Conservation (phyloP, 1,284 basidiomycete species). For the Heterobasidion irregulare region DNA sequence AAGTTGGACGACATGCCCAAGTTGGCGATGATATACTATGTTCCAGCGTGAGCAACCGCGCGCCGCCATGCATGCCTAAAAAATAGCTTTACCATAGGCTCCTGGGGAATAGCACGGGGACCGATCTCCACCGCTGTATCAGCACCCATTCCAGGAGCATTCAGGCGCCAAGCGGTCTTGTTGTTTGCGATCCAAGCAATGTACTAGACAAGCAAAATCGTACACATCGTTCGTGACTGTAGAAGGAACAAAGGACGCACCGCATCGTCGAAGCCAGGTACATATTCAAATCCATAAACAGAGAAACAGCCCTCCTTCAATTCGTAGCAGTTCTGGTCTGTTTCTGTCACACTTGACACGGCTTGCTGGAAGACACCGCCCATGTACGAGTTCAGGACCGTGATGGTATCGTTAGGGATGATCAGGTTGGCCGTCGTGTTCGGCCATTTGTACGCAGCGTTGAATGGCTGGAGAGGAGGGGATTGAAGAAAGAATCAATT, state of each 20-base stretch:
- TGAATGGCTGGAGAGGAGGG: constrained; percentile 31
- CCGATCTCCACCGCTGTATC: constrained; percentile 62
- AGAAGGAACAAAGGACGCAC: constrained; percentile 13
- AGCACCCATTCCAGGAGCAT: constrained; percentile 62
- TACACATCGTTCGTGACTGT: background rate
- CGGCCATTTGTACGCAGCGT: constrained; percentile 30
- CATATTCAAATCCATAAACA: constrained; percentile 59
- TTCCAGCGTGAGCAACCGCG: background rate
- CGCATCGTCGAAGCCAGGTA: constrained; percentile 31
- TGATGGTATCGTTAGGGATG: constrained; percentile 33
- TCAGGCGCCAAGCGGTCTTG: constrained; percentile 69
- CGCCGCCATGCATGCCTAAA: background rate
- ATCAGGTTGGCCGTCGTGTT: constrained; percentile 34
- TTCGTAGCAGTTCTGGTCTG: constrained; percentile 9
- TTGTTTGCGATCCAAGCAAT: constrained; percentile 73
- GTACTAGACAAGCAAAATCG: constrained; percentile 36
- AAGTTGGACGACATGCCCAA: constrained; percentile 81
- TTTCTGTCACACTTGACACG: constrained; percentile 10
- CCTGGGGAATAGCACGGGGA: constrained; percentile 70
- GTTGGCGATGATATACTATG: constrained; percentile 70
- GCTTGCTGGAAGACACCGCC: constrained; percentile 52
- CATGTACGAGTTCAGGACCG: constrained; percentile 40
- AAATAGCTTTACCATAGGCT: constrained; percentile 58
- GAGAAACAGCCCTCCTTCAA: constrained; percentile 32
- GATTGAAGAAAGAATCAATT: background rate